Evolutionary conservation across 148 eudicot species (phyloP), one percentile per base, ranked within the genome.

Genomic region (Nepenthes mirabilis): DNA sequence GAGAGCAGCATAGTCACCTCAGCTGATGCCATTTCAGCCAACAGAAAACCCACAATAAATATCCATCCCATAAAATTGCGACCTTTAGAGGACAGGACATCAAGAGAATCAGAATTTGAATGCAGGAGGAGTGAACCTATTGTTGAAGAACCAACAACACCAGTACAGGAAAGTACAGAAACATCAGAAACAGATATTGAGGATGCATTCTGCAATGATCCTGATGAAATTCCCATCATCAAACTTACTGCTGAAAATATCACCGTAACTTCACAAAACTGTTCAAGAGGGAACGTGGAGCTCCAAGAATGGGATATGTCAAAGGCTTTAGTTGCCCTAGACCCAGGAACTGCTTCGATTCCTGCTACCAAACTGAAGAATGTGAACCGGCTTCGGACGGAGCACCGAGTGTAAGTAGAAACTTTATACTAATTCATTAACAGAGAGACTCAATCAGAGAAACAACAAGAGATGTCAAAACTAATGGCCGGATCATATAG

Each of bases 121-220:
- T 52, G 55, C 55, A 52, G 45, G 56, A 69, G 63, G 37, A 77
- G 73, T 62, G 91, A 85, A 37, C 86, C 86, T 33, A 81, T 73
- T 47, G 57, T 78, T 7, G 82, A 77, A 70, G 52, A 65, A 23
- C 82, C 82, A 56, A 14, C 66, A 61, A 61, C 86, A n/a, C 86
- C 82, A 32, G 82, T 32, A 40, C 73, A 64, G 13, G 60, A 65
- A 9, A 62, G 65, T 52, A 12, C 48, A n/a, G 55, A 47, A 5
- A 35, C 36, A 40, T 35, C 55, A 34, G 83, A 78, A 43, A 65
- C 43, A 32, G 68, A 65, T 59, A 75, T 78, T 50, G 82, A 78
- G 73, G 82, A 81, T 55, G 59, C 48, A 37, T 68, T 11, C 43
- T 14, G 3, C 11, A 69, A 70, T 47, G 53, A 61, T 14, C 49